Evolutionary conservation across 2,329 filamentous ascomycete genomes (phyloP).

Genomic region (Arthrobotrys sphaeroides): DNA sequence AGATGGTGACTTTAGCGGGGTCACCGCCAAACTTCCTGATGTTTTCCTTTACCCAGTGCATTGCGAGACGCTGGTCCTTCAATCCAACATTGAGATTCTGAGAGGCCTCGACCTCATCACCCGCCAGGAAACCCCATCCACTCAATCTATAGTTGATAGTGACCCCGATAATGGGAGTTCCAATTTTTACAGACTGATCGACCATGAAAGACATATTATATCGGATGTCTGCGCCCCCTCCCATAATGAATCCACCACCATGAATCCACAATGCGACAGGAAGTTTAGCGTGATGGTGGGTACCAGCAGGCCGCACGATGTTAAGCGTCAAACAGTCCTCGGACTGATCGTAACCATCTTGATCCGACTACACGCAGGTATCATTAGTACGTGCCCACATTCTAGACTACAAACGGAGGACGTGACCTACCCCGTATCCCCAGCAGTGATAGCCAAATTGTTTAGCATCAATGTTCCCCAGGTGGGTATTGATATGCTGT

Average conservation of each 20-base stretch:
- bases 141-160: slow-evolving; percentile 68
- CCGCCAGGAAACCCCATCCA: slow-evolving; percentile 67
- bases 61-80: slow-evolving; percentile 69
- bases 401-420: neutral
- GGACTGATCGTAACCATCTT: slow-evolving; percentile 32
- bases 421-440: slow-evolving; percentile 58
- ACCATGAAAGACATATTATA: slow-evolving; percentile 73
- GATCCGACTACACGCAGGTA: slow-evolving; percentile 53
- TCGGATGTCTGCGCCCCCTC: slow-evolving; percentile 66
- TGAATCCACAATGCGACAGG: slow-evolving; percentile 61
- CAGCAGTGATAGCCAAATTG: slow-evolving; percentile 58
- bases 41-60: slow-evolving; percentile 71
- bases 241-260: slow-evolving; percentile 66
- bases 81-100: slow-evolving; percentile 71
- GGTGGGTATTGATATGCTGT: slow-evolving; percentile 57
- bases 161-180: slow-evolving; percentile 67
- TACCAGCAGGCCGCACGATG: slow-evolving; percentile 57
- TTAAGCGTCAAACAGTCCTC: slow-evolving; percentile 61
- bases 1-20: slow-evolving; percentile 69
- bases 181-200: slow-evolving; percentile 65
- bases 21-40: slow-evolving; percentile 71
- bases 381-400: neutral
- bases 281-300: slow-evolving; percentile 32
- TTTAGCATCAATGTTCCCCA: slow-evolving; percentile 57
- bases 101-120: slow-evolving; percentile 62